Percentiles rank a stretch among this genome's conserved stretches.
Conservation (phyloP, 1,284 basidiomycete species). For the Trametes polyzona region DNA sequence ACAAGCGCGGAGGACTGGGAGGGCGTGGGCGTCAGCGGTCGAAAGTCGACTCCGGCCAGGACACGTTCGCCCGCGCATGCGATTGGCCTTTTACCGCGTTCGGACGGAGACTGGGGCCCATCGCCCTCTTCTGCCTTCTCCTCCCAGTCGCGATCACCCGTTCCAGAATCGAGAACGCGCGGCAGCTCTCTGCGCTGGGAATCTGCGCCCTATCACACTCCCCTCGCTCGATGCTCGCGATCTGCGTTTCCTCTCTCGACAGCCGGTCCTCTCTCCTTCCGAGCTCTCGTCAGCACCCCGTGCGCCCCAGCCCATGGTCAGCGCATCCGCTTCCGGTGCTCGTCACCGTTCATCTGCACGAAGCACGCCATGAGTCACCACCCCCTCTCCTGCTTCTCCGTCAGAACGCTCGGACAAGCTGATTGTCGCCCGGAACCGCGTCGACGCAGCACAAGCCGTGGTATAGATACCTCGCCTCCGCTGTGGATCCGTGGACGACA, state of each 20-base stretch:
- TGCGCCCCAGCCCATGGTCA: conserved; percentile 10
- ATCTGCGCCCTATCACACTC: conserved; percentile 20
- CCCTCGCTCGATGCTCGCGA: conserved; percentile 12
- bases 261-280: conserved; percentile 11
- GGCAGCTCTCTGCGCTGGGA: conserved; percentile 23
- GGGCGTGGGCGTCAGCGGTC: conserved; percentile 12
- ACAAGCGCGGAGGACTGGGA: conserved; percentile 30
- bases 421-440: conserved; percentile 5
- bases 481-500: neutral
- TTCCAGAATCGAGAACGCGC: conserved; percentile 26
- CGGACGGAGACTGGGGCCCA: conserved; percentile 5
- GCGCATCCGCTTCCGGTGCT: conserved; percentile 11
- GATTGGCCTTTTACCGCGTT: conserved; percentile 8
- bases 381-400: conserved; percentile 12
- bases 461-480: conserved; percentile 13
- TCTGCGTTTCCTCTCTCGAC: conserved; percentile 20
- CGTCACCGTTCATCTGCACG: conserved; percentile 8
- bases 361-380: conserved; percentile 17
- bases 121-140: conserved; percentile 10
- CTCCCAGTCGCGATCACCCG: conserved; percentile 4
- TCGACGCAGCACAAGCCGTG: neutral
- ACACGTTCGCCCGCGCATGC: neutral
- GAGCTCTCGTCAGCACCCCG: conserved; percentile 3
- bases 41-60: neutral
- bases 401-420: conserved; percentile 10